Evolutionary conservation across 805 yeast species (phyloP).

Genomic region (Candida hispaniensis): DNA sequence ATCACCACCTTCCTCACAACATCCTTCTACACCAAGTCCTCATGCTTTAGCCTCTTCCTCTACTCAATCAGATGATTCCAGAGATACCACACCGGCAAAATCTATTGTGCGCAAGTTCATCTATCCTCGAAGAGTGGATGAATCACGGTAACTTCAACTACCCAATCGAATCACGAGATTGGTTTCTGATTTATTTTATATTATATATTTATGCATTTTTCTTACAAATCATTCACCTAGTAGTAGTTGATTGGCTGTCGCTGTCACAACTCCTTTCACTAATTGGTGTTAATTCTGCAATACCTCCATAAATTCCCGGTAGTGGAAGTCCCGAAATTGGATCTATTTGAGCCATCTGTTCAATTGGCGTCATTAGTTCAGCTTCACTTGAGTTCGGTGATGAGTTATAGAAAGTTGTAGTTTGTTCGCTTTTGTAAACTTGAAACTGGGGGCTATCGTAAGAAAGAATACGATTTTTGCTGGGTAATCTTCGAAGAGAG

Average conservation of each 20-base stretch:
- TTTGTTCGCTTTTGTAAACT: slow-evolving; percentile 1
- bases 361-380: slow-evolving; percentile 2
- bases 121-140: neutral
- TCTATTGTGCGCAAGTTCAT: neutral
- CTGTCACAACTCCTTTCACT: slow-evolving; percentile 7
- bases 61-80: too few species aligned
- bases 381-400: slow-evolving; percentile 1
- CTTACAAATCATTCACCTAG: neutral
- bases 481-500: slow-evolving; percentile 5
- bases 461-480: slow-evolving; percentile 4
- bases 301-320: too few species aligned
- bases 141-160: neutral
- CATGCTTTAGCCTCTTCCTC: too few species aligned
- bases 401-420: slow-evolving; percentile 9
- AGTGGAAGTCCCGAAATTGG: slow-evolving; percentile 6
- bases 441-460: slow-evolving; percentile 1
- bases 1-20: too few species aligned
- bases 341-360: slow-evolving; percentile 9
- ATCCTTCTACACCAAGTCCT: too few species aligned
- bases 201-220: neutral
- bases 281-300: slow-evolving; percentile 11
- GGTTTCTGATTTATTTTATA: neutral
- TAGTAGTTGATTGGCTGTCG: neutral
- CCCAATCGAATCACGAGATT: neutral
- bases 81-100: neutral